phyloP scores from a whole-genome alignment of 1,139 yeast genomes.

The Geotrichum reessii region DNA sequence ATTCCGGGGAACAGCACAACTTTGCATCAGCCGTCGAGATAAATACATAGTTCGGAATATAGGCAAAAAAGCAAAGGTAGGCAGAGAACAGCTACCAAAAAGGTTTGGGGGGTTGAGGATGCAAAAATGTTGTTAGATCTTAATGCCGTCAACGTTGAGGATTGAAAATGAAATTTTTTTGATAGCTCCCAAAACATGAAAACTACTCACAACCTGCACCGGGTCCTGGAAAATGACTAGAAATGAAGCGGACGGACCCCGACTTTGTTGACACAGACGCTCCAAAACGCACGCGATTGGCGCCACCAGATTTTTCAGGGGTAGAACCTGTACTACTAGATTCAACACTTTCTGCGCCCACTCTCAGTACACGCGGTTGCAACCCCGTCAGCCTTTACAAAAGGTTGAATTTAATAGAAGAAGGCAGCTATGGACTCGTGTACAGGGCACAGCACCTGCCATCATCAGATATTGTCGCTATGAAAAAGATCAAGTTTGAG shows the following conservation, averaged over 20 bases:
- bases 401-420: conserved; percentile 35
- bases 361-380: background rate
- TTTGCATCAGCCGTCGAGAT: background rate
- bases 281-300: background rate
- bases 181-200: background rate
- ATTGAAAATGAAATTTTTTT: background rate
- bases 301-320: background rate
- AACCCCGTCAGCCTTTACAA: conserved; percentile 22
- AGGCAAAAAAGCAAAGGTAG: background rate
- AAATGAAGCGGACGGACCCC: background rate
- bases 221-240: background rate
- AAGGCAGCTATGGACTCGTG: conserved; percentile 45
- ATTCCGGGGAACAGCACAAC: background rate
- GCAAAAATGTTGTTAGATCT: background rate
- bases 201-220: background rate
- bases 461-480: conserved; percentile 53
- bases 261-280: background rate
- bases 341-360: background rate
- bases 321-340: background rate
- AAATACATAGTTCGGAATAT: background rate
- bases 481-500: conserved; percentile 52
- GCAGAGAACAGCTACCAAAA: background rate
- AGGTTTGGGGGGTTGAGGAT: background rate
- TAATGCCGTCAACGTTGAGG: background rate
- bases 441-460: conserved; percentile 47